Conservation (phyloP, 345 rosid genomes). For the Hypericum androsaemum region DNA sequence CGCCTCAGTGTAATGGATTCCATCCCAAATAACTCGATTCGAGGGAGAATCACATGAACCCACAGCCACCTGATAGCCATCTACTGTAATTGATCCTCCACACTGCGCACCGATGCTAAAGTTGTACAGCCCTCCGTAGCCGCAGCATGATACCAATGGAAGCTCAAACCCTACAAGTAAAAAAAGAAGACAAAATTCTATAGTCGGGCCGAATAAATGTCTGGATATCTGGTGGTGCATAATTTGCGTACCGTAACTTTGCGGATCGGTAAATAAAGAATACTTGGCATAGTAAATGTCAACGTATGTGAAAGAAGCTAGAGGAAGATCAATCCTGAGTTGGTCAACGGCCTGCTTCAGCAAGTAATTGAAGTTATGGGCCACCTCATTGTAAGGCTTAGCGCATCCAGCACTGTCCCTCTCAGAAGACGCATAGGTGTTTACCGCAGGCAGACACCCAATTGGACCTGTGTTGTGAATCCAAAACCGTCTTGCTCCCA, state of each 20-base stretch:
- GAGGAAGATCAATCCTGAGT: constrained; percentile 28
- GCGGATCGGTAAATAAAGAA: constrained; percentile 27
- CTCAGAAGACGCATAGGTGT: constrained; percentile 18
- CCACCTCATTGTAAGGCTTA: constrained; percentile 35
- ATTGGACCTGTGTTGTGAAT: constrained; percentile 73
- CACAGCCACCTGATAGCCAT: constrained; percentile 16
- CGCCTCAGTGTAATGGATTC: constrained; percentile 32
- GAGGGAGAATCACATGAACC: constrained; percentile 25
- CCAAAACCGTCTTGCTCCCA: constrained; percentile 54
- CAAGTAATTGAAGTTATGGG: constrained; percentile 33
- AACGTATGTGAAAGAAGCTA: constrained; percentile 33
- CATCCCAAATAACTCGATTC: constrained; percentile 28
- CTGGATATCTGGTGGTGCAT: too few species aligned
- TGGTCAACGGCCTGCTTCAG: constrained; percentile 22
- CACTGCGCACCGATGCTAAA: constrained; percentile 1
- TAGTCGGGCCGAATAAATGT: too few species aligned
- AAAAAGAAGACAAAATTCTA: not conserved
- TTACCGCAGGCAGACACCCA: constrained; percentile 43
- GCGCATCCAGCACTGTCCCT: constrained; percentile 44
- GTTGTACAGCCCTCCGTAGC: constrained; percentile 10
- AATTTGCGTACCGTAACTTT: constrained; percentile 29
- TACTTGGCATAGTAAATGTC: constrained; percentile 49
- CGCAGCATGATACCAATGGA: constrained; percentile 9
- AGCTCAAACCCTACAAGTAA: constrained; percentile 11
- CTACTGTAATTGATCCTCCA: constrained; percentile 12